Evolutionary conservation across 768 basidiomycete genomes (phyloP), one percentile per base, ranked within the genome.

Genomic region (Leccinum subtestaceum): DNA sequence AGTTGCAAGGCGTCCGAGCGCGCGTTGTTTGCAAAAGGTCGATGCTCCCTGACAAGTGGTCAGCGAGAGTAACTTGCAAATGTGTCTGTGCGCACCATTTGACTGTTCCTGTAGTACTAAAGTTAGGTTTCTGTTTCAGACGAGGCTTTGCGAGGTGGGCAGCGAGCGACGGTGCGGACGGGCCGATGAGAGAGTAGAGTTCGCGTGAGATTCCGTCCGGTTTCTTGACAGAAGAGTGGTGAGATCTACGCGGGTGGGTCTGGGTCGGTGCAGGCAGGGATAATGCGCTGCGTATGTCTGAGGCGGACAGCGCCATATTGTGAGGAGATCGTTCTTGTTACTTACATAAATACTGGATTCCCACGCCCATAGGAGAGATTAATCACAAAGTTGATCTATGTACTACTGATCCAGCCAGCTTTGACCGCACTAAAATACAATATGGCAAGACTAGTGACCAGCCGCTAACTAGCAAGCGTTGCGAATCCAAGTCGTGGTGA

Each of bases 181-280:
- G 87, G n/a, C 96, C 96, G 63, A 99, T 98, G 59, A 99, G 84
- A 1, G 91, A 87, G 75, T 91, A 98, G 2, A 99, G 81, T 73
- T 98, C 95, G 64, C 95, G 81, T 0, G 94, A 89, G 60, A 98
- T 95, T 19, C 96, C 95, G 19, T 94, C 92, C 4, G 91, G 91
- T 73, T 91, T 93, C 67, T 82, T 81, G 12, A 78, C 67, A 2
- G 71, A 56, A 0, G 75, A 17, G n/a, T 76, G 56, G 23, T 70
- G 36, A 3, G 74, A 59, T 64, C 82, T 88, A 65, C 81, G 83
- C 2, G 71, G 69, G 40, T 79, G 81, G 31, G 78, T 67, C 4
- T 77, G 74, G 4, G 63, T 58, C 6, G 46, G 6, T 31, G 29
- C 47, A n/a, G 79, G 72, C 2, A 95, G 74, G 12, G 88, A 85